Evolutionary conservation across 768 basidiomycete species (phyloP).

Genomic region (Trametes cinnabarina): DNA sequence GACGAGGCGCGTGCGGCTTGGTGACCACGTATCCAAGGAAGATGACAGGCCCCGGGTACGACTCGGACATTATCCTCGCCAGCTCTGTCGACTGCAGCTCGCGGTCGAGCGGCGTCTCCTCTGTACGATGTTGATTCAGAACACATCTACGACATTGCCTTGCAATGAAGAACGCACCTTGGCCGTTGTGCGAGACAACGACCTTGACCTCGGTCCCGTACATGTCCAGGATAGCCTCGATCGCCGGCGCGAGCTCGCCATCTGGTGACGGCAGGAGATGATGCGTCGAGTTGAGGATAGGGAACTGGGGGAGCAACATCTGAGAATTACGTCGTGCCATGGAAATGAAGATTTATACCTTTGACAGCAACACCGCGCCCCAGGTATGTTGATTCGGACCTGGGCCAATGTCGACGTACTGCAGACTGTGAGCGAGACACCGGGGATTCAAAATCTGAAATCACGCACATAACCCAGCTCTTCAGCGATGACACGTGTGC

Average conservation of each 20-base stretch:
- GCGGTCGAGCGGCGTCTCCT: conserved; percentile 87
- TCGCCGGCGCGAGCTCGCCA: conserved; percentile 87
- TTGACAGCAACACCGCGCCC: conserved; percentile 81
- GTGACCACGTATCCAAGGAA: conserved; percentile 84
- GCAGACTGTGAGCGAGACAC: not conserved
- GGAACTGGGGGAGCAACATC: conserved; percentile 51
- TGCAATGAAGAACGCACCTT: conserved; percentile 49
- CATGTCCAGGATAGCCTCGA: conserved; percentile 79
- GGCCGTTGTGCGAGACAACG: conserved; percentile 89
- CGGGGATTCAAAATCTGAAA: not conserved
- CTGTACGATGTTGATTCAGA: conserved; percentile 35
- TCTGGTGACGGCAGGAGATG: conserved; percentile 84
- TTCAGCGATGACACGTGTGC: conserved; percentile 73
- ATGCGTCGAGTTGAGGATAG: conserved; percentile 82
- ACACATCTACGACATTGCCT: too few relatives aligned
- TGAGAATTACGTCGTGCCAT: not conserved
- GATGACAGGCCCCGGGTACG: conserved; percentile 70
- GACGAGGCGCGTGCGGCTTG: conserved; percentile 58
- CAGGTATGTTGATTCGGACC: conserved; percentile 88
- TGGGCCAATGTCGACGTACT: conserved; percentile 89
- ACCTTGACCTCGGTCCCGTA: conserved; percentile 78
- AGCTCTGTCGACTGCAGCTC: conserved; percentile 81
- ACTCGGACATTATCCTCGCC: conserved; percentile 71
- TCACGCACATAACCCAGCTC: conserved; percentile 75
- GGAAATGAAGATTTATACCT: conserved; percentile 40